These are phyloP conservation scores for Endothia cerciana DNA, from an alignment of 2,329 filamentous ascomycete species.

Conservation along the genomic window DNA sequence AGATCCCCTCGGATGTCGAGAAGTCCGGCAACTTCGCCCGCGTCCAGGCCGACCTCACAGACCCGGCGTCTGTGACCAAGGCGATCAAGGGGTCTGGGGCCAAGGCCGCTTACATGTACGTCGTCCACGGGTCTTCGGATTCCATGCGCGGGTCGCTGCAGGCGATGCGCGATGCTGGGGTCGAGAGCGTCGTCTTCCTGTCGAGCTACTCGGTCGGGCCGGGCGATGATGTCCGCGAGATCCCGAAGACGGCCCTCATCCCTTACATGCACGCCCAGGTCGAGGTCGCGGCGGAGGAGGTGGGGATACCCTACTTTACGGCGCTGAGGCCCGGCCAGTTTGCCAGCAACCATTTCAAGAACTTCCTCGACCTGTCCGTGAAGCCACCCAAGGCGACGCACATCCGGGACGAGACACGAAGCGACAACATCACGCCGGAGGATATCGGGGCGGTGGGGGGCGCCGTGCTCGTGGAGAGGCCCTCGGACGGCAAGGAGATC, in stretches of 20 bases:
- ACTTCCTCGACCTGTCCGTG: conserved; percentile 4
- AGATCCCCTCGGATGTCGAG: conserved; percentile 25
- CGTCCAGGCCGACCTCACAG: conserved; percentile 46
- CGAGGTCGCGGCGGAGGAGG: conserved; percentile 46
- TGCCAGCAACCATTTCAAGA: conserved; percentile 44
- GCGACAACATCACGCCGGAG: conserved; percentile 46
- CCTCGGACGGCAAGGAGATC: conserved; percentile 34
- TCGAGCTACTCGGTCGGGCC: conserved; percentile 42
- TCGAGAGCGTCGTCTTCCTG: conserved; percentile 50
- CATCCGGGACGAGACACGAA: conserved; percentile 37
- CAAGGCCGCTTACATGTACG: conserved; percentile 54
- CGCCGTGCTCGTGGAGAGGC: conserved; percentile 41
- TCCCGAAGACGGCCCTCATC: conserved; percentile 40
- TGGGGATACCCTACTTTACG: conserved; percentile 42
- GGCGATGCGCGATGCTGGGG: conserved; percentile 49
- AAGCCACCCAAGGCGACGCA: conserved; percentile 36
- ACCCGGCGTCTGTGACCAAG: conserved; percentile 43
- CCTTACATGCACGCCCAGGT: conserved; percentile 47
- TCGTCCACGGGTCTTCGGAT: conserved; percentile 39
- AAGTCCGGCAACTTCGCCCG: conserved; percentile 28
- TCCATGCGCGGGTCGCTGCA: conserved; percentile 44
- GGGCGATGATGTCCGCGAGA: conserved; percentile 32
- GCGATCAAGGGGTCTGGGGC: conserved; percentile 49
- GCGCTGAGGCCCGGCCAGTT: conserved; percentile 49
- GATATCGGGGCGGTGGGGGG: conserved; percentile 52